Evolutionary conservation across 345 rosid genomes (phyloP).

Genomic region (Dipteronia dyeriana): DNA sequence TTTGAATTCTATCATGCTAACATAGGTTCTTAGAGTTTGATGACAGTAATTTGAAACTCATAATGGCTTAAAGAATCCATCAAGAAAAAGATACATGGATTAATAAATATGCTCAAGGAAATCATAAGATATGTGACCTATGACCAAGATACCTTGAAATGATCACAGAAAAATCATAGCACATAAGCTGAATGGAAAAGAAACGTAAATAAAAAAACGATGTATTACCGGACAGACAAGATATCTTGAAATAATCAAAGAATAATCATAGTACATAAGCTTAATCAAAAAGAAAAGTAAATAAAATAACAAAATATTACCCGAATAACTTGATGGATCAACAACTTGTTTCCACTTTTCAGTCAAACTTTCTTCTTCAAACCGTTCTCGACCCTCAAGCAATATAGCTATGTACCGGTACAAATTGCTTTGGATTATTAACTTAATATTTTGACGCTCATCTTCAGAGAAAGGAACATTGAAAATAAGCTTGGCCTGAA

Average conservation of each 20-base stretch:
- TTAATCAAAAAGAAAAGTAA: not conserved
- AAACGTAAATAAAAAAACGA: not conserved
- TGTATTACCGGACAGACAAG: too few species aligned
- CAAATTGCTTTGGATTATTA: conserved; percentile 74
- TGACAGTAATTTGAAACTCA: not conserved
- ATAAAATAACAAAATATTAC: conserved; percentile 17
- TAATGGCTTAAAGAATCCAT: not conserved
- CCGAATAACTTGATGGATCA: conserved; percentile 49
- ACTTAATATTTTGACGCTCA: conserved; percentile 66
- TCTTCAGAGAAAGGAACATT: conserved; percentile 74
- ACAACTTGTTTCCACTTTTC: conserved; percentile 38
- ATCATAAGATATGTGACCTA: not conserved
- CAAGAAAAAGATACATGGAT: not conserved
- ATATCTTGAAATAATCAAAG: not conserved
- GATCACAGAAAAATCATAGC: not conserved
- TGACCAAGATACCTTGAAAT: not conserved
- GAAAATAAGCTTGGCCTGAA: conserved; percentile 77
- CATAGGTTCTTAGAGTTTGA: not conserved
- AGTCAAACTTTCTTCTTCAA: conserved; percentile 55
- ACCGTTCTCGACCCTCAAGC: conserved; percentile 64
- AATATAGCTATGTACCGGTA: conserved; percentile 70
- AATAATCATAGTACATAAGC: not conserved
- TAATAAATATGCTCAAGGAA: not conserved
- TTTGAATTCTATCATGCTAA: not conserved
- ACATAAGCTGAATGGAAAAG: not conserved